Evolutionary conservation across 2,329 filamentous ascomycete genomes (phyloP).

Genomic region (Aspergillus pseudoterreus): DNA sequence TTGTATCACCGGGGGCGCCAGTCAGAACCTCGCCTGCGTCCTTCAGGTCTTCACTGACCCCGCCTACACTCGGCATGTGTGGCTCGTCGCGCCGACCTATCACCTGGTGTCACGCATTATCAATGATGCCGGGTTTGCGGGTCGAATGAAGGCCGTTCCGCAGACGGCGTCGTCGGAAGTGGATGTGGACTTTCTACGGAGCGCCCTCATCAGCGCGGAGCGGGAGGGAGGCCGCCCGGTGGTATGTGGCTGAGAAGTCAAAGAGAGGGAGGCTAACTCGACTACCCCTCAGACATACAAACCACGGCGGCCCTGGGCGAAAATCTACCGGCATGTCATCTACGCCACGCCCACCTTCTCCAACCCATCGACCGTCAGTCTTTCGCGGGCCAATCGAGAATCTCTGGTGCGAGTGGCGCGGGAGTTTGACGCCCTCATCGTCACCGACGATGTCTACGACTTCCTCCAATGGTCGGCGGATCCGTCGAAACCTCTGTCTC

Average conservation of each 20-base stretch:
- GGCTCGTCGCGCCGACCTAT: constrained; percentile 79
- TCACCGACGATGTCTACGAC: constrained; percentile 93
- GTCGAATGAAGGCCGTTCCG: constrained; percentile 63
- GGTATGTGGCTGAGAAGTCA: constrained; percentile 30
- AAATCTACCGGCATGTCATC: constrained; percentile 81
- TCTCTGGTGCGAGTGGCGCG: constrained; percentile 73
- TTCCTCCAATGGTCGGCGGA: constrained; percentile 72
- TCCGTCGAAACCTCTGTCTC: constrained; percentile 7
- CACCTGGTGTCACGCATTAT: constrained; percentile 84
- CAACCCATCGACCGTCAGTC: constrained; percentile 82
- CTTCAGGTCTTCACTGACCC: constrained; percentile 80
- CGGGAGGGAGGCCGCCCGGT: constrained; percentile 40
- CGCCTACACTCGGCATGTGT: constrained; percentile 67
- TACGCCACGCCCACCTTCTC: constrained; percentile 86
- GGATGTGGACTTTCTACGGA: constrained; percentile 60
- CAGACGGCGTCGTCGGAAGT: constrained; percentile 72
- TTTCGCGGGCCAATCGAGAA: constrained; percentile 65
- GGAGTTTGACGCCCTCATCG: constrained; percentile 73
- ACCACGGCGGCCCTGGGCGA: constrained; percentile 57
- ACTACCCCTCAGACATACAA: constrained; percentile 48
- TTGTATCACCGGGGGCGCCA: constrained; percentile 79
- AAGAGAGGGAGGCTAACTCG: background rate
- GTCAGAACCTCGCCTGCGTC: constrained; percentile 74
- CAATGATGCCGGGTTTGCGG: constrained; percentile 71
- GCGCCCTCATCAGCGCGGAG: constrained; percentile 50